Percentiles rank a stretch among this genome's conserved stretches.
phyloP scores from a whole-genome alignment of 352 stramenopile genomes.

The Stramenopiles sp. region DNA sequence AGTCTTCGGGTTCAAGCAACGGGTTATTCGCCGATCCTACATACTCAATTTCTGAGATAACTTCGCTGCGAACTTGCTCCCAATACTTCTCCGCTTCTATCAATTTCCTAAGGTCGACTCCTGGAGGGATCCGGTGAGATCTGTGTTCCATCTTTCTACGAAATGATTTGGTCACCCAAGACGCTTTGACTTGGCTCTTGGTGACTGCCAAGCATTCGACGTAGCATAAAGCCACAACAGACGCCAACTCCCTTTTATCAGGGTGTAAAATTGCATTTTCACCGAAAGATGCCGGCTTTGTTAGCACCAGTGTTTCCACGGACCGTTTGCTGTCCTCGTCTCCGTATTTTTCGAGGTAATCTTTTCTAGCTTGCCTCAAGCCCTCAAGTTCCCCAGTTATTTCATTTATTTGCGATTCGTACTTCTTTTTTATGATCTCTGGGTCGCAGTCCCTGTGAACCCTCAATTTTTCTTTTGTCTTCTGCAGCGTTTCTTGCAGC shows the following conservation, averaged over 20 bases:
- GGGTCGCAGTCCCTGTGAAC: neutral
- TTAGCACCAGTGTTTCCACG: neutral
- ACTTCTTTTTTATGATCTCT: neutral
- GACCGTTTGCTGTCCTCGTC: neutral
- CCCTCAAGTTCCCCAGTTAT: neutral
- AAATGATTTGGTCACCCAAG: neutral
- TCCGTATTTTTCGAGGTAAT: neutral
- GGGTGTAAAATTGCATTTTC: neutral
- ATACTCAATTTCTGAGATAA: no score
- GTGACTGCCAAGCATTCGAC: neutral
- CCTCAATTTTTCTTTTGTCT: neutral
- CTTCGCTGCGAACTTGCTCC: no score
- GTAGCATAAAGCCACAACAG: neutral
- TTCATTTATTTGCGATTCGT: neutral
- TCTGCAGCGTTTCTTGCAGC: neutral
- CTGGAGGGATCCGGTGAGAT: no score
- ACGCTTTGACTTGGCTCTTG: neutral
- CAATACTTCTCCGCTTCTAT: no score
- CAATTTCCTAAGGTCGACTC: no score
- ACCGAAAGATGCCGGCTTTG: neutral
- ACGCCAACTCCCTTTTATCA: neutral
- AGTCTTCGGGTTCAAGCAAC: no score
- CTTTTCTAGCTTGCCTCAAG: neutral
- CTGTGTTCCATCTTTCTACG: no score
- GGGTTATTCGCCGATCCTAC: no score